Evolutionary conservation across 2,329 filamentous ascomycete species (phyloP), one percentile per base, ranked within the genome.

Genomic region (Myriosclerotinia curreyana): DNA sequence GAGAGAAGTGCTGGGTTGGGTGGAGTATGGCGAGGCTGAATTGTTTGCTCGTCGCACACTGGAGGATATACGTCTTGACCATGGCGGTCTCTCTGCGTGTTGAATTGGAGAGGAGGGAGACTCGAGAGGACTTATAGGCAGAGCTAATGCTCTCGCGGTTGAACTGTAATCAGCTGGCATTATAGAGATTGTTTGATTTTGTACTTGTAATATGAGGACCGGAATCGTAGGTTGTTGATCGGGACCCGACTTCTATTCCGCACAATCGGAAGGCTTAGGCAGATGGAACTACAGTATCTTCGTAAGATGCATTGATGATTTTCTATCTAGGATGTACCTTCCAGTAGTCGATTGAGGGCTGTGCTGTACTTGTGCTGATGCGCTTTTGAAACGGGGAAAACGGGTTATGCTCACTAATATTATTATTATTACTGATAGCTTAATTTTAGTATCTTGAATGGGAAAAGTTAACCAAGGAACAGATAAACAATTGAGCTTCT

Each of bases 91-190:
- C 56, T 75, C 75, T 59, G 73, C 74, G 53, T 74, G 71, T 70
- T 60, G 75, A 70, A 70, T 75, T 70, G 62, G 76, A 15, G 71
- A 80, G 20, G 40, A 56, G 9, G 82, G 80, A 34, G 82, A 81
- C 64, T 80, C 79, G 36, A 77, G 75, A 66, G 80, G 77, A 40
- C 81, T 72, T 66, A 71, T 72, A 56, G 76, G 66, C 64, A 83
- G 73, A 65, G 80, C 77, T 46, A 83, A 79, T 53, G 79, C 80
- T 70, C 78, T 80, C 64, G 81, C 81, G 66, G 81, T 76, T 65
- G 81, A 80, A 53, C 75, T 73, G 74, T 82, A 81, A 75, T 84
- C 79, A 70, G 79, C 78, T 42, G 81, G 80, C 82, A 84, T 84
- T 64, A 17, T 58, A 15, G n/a, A 34, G 17, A 31, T 48, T 5